A percentile compares a stretch with the other conserved stretches of the same genome.
phyloP scores from a whole-genome alignment of 176 grass and related monocot species.

The Otatea glauca region DNA sequence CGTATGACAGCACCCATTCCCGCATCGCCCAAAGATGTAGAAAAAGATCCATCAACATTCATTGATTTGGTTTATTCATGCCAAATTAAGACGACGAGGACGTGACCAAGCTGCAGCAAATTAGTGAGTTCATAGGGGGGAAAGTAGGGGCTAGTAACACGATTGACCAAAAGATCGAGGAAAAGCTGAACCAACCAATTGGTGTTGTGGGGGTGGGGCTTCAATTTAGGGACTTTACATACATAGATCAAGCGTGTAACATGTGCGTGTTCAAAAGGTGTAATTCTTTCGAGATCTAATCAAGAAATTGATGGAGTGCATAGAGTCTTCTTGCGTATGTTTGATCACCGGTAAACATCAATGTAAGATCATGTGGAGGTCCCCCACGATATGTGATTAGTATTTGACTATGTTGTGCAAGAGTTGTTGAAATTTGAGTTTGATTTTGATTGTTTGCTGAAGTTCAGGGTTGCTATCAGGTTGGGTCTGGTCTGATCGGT shows the following conservation, averaged over 20 bases:
- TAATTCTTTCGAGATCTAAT: background rate
- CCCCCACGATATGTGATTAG: no score
- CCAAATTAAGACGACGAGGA: background rate
- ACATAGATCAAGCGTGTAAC: background rate
- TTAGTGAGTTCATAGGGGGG: background rate
- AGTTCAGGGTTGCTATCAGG: no score
- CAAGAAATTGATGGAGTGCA: background rate
- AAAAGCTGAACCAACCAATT: background rate
- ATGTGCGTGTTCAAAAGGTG: background rate
- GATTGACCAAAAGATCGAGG: background rate
- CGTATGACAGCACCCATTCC: no score
- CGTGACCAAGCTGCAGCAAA: background rate
- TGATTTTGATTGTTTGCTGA: no score
- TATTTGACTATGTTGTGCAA: no score
- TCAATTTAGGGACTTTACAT: background rate
- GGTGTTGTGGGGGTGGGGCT: background rate
- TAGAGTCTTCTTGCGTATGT: background rate
- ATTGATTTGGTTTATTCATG: background rate
- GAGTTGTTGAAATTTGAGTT: no score
- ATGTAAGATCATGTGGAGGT: no score
- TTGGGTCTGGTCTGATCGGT: no score
- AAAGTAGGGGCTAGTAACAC: background rate
- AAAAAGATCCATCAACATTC: no score
- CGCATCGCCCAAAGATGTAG: no score
- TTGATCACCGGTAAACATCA: background rate